phyloP scores from a whole-genome alignment of 768 basidiomycete species.

The Leucogyrophana mollusca region DNA sequence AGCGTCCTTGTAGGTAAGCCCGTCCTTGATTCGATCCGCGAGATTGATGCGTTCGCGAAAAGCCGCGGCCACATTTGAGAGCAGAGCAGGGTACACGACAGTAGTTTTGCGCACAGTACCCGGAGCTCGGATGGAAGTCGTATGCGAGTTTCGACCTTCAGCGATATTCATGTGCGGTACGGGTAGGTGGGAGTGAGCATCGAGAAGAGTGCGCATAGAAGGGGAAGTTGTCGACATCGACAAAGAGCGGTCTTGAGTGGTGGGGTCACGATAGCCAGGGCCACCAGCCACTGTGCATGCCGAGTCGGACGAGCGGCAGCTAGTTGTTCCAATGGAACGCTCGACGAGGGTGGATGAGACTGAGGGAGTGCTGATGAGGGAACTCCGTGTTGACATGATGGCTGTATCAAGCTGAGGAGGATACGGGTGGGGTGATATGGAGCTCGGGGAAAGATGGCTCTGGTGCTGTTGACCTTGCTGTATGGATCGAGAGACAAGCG shows the following conservation, averaged over 20 bases:
- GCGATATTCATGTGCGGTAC: conserved; percentile 38
- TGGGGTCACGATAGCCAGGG: conserved; percentile 52
- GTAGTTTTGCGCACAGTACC: conserved; percentile 54
- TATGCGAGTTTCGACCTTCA: conserved; percentile 33
- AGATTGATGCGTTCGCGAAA: conserved; percentile 82
- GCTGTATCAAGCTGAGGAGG: conserved; percentile 63
- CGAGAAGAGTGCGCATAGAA: conserved; percentile 47
- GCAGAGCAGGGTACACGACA: conserved; percentile 90
- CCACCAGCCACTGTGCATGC: conserved; percentile 56
- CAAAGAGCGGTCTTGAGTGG: conserved; percentile 67
- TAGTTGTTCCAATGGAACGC: conserved; percentile 21
- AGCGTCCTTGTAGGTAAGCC: conserved; percentile 91
- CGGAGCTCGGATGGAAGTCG: conserved; percentile 32
- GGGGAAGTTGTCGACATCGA: conserved; percentile 69
- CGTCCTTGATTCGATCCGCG: conserved; percentile 87
- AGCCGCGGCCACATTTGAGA: conserved; percentile 92
- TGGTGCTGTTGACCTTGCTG: conserved; percentile 21
- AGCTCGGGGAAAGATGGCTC: conserved; percentile 24
- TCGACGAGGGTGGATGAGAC: conserved; percentile 42
- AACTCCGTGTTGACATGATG: conserved; percentile 42
- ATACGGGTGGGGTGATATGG: conserved; percentile 35
- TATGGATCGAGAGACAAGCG: conserved; percentile 19
- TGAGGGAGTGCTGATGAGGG: conserved; percentile 42
- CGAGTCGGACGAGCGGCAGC: no score
- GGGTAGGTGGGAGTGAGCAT: conserved; percentile 33